These are phyloP conservation scores for Tricholoma flavovirens DNA, from an alignment of 768 basidiomycete genomes.

Conservation along the genomic window DNA sequence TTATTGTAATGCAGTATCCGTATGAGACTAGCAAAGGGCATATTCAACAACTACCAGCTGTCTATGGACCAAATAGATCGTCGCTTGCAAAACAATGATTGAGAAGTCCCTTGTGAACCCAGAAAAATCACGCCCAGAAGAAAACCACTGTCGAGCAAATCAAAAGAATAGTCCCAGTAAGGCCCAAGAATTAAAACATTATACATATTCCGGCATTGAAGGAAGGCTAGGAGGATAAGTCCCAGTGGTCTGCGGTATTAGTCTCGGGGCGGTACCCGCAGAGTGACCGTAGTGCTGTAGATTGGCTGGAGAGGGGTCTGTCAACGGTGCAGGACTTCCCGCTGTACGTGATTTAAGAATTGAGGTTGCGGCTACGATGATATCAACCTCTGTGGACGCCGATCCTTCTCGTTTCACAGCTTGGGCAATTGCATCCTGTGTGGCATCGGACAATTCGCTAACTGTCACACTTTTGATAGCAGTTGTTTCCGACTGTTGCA, in stretches of 20 bases:
- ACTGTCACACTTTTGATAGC: conserved; percentile 47
- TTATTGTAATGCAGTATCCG: conserved; percentile 1
- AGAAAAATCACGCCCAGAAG: conserved; percentile 16
- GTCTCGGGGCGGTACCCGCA: conserved; percentile 16
- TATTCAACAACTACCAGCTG: conserved; percentile 1
- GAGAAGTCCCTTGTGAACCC: conserved; percentile 24
- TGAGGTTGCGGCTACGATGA: conserved; percentile 64
- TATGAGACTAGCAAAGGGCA: not conserved
- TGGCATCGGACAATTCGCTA: conserved; percentile 45
- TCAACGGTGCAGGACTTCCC: conserved; percentile 15
- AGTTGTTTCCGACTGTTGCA: conserved; percentile 32
- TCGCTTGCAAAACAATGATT: conserved; percentile 14
- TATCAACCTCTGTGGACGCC: conserved; percentile 72
- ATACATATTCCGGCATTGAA: conserved; percentile 38
- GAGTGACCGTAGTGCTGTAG: conserved; percentile 16
- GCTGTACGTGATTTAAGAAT: conserved; percentile 41
- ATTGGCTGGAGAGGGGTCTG: conserved; percentile 17
- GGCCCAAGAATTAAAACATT: conserved; percentile 21
- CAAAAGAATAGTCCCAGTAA: conserved; percentile 16
- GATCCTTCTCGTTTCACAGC: conserved; percentile 75
- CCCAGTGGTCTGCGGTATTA: conserved; percentile 15
- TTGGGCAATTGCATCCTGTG: conserved; percentile 67
- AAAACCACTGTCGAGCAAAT: conserved; percentile 19
- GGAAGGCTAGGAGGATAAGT: conserved; percentile 29
- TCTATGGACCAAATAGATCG: conserved; percentile 15